Evolutionary conservation across 1,284 basidiomycete genomes (phyloP).

Genomic region (Neonothopanus nambi): DNA sequence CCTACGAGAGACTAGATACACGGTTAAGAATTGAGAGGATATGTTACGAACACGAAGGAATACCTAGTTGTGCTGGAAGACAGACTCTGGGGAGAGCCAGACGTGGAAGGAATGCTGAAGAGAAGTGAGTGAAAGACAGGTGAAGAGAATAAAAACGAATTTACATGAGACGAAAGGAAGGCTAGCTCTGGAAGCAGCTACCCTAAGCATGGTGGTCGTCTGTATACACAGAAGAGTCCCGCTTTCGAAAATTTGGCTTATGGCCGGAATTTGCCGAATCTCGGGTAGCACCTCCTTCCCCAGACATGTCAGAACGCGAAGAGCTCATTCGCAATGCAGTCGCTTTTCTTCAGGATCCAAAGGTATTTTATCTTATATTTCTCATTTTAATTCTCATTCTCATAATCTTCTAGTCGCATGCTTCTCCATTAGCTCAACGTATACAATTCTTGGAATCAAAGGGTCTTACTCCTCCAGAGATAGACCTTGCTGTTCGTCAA

Average conservation of each 20-base stretch:
- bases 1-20: slow-evolving; percentile 43
- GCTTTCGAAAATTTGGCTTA: slow-evolving; percentile 19
- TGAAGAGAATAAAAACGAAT: slow-evolving; percentile 1
- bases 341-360: slow-evolving; percentile 76
- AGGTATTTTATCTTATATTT: slow-evolving; percentile 40
- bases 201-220: slow-evolving; percentile 41
- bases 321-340: slow-evolving; percentile 82
- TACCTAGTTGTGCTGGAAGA: slow-evolving; percentile 28
- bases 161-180: slow-evolving; percentile 52
- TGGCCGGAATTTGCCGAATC: slow-evolving; percentile 19
- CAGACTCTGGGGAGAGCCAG: slow-evolving; percentile 29
- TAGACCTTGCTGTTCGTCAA: slow-evolving; percentile 83
- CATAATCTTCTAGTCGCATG: slow-evolving; percentile 70
- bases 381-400: background rate
- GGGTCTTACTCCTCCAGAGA: slow-evolving; percentile 82
- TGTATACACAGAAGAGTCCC: slow-evolving; percentile 10
- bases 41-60: slow-evolving; percentile 12
- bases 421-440: slow-evolving; percentile 80
- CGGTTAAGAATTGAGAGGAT: background rate
- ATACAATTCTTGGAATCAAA: slow-evolving; percentile 95
- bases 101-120: slow-evolving; percentile 32
- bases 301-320: slow-evolving; percentile 57
- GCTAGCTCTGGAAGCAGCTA: slow-evolving; percentile 53
- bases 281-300: background rate
- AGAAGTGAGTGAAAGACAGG: slow-evolving; percentile 13